Evolutionary conservation across 805 yeast genomes (phyloP).

Genomic region (Tetrapisispora namnaoensis): DNA sequence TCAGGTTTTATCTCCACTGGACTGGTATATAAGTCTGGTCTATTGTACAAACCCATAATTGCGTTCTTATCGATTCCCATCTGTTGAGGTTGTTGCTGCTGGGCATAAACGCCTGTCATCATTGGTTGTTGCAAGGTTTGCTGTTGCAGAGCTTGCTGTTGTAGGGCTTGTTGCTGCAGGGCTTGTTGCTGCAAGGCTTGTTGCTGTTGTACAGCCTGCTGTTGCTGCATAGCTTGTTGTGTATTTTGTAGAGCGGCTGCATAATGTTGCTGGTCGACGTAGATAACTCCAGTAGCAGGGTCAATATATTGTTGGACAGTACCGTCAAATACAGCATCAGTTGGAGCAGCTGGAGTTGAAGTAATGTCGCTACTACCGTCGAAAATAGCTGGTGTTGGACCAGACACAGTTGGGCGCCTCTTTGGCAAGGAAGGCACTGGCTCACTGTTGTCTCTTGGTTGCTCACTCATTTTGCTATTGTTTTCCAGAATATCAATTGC

Average conservation of each 20-base stretch:
- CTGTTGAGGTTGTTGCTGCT: constrained; percentile 6
- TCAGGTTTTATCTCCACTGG: constrained; percentile 23
- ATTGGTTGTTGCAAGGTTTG: constrained; percentile 4
- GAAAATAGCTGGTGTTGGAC: constrained; percentile 29
- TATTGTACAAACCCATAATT: constrained; percentile 22
- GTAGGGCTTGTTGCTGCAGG: constrained; percentile 10
- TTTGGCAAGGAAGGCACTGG: constrained; percentile 31
- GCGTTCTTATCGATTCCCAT: constrained; percentile 15
- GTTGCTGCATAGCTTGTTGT: constrained; percentile 14
- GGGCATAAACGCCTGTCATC: neutral
- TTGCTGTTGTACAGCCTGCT: constrained; percentile 7
- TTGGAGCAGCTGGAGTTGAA: constrained; percentile 15
- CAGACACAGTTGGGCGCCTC: constrained; percentile 29
- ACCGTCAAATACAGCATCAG: constrained; percentile 23
- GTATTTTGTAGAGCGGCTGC: constrained; percentile 9
- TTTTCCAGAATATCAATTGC: constrained; percentile 51
- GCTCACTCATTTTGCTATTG: constrained; percentile 25
- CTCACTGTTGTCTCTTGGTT: neutral
- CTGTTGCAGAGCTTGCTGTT: constrained; percentile 3
- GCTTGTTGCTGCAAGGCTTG: constrained; percentile 9
- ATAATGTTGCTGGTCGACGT: constrained; percentile 61
- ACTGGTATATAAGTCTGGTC: constrained; percentile 23
- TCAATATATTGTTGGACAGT: constrained; percentile 57
- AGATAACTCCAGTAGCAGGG: constrained; percentile 59
- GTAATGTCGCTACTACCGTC: constrained; percentile 21